A percentile compares a stretch with the other conserved stretches of the same genome.
Evolutionary conservation across 306 rosid genomes (phyloP).

Genomic region (Dicorynia guianensis): DNA sequence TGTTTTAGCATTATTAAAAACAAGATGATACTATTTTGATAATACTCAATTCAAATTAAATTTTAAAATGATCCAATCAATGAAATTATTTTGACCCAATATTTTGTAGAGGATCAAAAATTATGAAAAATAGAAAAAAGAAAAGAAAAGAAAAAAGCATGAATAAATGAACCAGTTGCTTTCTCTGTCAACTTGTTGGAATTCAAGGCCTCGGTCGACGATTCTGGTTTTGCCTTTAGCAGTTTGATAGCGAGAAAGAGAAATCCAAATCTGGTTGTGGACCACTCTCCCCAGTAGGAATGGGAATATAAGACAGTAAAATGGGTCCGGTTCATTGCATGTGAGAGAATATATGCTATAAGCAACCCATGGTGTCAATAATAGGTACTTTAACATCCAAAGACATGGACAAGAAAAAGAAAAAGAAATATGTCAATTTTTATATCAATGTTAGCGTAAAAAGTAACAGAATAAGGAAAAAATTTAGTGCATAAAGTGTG

Average conservation of each 20-base stretch:
- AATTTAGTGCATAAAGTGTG: too few species aligned
- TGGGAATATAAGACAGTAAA: slow-evolving; percentile 42
- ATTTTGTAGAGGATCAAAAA: too few species aligned
- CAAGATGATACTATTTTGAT: too few species aligned
- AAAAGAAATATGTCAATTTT: neutral
- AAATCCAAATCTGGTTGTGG: slow-evolving; percentile 58
- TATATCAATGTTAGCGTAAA: too few species aligned
- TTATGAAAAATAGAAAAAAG: too few species aligned
- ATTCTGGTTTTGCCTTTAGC: slow-evolving; percentile 46
- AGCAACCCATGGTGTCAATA: slow-evolving; percentile 44
- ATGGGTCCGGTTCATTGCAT: slow-evolving; percentile 18
- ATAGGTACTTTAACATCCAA: slow-evolving; percentile 39
- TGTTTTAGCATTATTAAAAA: too few species aligned
- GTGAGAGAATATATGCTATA: slow-evolving; percentile 35
- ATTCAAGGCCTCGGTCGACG: slow-evolving; percentile 52
- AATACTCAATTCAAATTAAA: neutral
- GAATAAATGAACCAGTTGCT: slow-evolving; percentile 41
- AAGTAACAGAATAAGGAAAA: too few species aligned
- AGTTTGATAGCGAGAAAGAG: slow-evolving; percentile 50
- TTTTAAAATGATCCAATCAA: neutral
- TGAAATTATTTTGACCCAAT: too few species aligned
- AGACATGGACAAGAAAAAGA: neutral
- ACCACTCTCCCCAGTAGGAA: slow-evolving; percentile 40
- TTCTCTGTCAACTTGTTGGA: slow-evolving; percentile 62
- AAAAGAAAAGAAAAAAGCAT: neutral